Conservation (phyloP, 1,284 basidiomycete genomes). For the Pseudozyma hubeiensis region DNA sequence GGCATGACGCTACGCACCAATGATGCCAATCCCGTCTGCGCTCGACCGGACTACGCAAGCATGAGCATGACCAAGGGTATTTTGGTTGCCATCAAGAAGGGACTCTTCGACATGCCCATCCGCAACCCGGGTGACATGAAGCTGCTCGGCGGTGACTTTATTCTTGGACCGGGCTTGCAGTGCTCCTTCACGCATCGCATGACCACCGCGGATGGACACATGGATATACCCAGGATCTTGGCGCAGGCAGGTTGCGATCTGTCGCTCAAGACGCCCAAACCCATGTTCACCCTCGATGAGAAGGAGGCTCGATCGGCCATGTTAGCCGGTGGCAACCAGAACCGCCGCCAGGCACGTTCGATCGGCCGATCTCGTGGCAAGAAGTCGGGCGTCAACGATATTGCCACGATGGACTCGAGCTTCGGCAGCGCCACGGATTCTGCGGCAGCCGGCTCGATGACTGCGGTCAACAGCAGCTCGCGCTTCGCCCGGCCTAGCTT, state of each 20-base stretch:
- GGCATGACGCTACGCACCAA: slow-evolving; percentile 78
- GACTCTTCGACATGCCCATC: slow-evolving; percentile 76
- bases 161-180: slow-evolving; percentile 77
- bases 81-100: slow-evolving; percentile 75
- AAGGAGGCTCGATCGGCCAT: slow-evolving; percentile 38
- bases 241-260: slow-evolving; percentile 61
- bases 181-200: slow-evolving; percentile 52
- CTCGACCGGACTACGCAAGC: slow-evolving; percentile 76
- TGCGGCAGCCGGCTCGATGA: slow-evolving; percentile 3
- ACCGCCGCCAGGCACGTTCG: slow-evolving; percentile 29
- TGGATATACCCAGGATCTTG: slow-evolving; percentile 58
- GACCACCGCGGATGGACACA: slow-evolving; percentile 60
- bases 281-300: slow-evolving; percentile 27
- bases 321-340: slow-evolving; percentile 48
- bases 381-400: slow-evolving; percentile 18
- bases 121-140: slow-evolving; percentile 80
- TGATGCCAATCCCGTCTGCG: slow-evolving; percentile 72
- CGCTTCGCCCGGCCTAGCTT: slow-evolving; percentile 27
- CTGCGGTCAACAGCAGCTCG: slow-evolving; percentile 15
- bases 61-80: slow-evolving; percentile 77
- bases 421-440: slow-evolving; percentile 18
- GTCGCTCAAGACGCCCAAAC: slow-evolving; percentile 54
- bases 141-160: slow-evolving; percentile 88
- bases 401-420: slow-evolving; percentile 17
- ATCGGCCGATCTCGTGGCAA: slow-evolving; percentile 35